phyloP scores from a whole-genome alignment of 1,284 basidiomycete genomes.

The Chiua sp. region DNA sequence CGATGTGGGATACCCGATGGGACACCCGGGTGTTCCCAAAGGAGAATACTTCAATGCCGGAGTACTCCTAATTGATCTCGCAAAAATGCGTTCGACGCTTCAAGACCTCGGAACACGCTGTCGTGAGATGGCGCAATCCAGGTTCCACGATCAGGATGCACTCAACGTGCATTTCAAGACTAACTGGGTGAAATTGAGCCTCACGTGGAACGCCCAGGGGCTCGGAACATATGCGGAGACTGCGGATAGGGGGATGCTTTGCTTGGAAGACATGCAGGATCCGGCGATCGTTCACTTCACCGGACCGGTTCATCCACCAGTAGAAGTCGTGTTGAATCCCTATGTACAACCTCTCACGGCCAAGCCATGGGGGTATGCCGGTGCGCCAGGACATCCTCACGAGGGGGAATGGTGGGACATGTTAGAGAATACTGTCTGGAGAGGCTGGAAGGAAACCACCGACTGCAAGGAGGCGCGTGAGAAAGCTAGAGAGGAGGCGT shows the following conservation, averaged over 20 bases:
- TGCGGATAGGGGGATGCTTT: slow-evolving; percentile 40
- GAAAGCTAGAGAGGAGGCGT: slow-evolving; percentile 12
- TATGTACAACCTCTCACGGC: slow-evolving; percentile 56
- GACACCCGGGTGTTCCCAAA: slow-evolving; percentile 41
- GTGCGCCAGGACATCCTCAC: slow-evolving; percentile 57
- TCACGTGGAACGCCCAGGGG: slow-evolving; percentile 62
- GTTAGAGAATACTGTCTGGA: slow-evolving; percentile 51
- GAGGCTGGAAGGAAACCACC: slow-evolving; percentile 38
- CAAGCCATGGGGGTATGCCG: slow-evolving; percentile 64
- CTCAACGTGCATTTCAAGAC: slow-evolving; percentile 53
- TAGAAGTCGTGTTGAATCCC: slow-evolving; percentile 53
- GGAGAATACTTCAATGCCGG: slow-evolving; percentile 61
- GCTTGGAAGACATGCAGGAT: slow-evolving; percentile 42
- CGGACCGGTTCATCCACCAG: slow-evolving; percentile 53
- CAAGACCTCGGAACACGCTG: slow-evolving; percentile 35
- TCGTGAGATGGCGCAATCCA: slow-evolving; percentile 33
- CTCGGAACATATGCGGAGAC: slow-evolving; percentile 57
- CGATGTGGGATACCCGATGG: slow-evolving; percentile 58
- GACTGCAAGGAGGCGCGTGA: slow-evolving; percentile 28
- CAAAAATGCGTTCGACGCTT: slow-evolving; percentile 39
- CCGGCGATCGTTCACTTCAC: slow-evolving; percentile 63
- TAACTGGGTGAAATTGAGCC: slow-evolving; percentile 46
- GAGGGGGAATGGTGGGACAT: slow-evolving; percentile 53
- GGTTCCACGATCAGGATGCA: slow-evolving; percentile 54
- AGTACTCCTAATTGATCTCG: slow-evolving; percentile 56